Conservation (phyloP, 2,329 filamentous ascomycete species). For the Pseudogymnoascus sp. region DNA sequence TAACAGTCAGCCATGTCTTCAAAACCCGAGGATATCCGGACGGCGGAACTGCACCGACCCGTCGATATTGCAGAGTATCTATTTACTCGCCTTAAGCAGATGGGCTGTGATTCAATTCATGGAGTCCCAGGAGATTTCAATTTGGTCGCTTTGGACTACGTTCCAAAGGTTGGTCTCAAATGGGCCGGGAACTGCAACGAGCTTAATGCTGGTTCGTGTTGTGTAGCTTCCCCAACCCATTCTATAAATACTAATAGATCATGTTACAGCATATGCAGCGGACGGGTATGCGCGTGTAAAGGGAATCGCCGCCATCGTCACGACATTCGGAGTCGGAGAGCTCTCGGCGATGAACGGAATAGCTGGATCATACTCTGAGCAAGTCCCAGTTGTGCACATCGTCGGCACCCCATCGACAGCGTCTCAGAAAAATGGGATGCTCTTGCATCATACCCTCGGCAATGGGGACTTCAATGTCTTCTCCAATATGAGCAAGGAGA, state of each 20-base stretch:
- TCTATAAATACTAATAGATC: not conserved
- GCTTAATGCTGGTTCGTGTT: conserved; percentile 57
- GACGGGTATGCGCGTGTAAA: conserved; percentile 71
- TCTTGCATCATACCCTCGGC: conserved; percentile 62
- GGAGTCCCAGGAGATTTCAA: conserved; percentile 70
- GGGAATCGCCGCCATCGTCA: conserved; percentile 61
- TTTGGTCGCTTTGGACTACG: conserved; percentile 58
- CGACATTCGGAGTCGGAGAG: conserved; percentile 69
- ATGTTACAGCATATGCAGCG: conserved; percentile 57
- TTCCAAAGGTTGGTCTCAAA: conserved; percentile 48
- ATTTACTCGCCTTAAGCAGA: conserved; percentile 54
- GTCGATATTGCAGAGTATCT: conserved; percentile 60
- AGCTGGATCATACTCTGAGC: conserved; percentile 66
- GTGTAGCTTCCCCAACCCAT: not conserved
- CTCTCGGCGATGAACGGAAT: conserved; percentile 67
- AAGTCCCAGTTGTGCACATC: conserved; percentile 60
- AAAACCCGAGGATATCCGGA: conserved; percentile 35
- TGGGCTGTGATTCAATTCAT: conserved; percentile 58
- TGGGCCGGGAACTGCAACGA: conserved; percentile 68
- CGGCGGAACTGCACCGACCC: conserved; percentile 34
- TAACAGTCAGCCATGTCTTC: not conserved
- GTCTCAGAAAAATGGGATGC: conserved; percentile 38
- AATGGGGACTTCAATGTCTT: conserved; percentile 81
- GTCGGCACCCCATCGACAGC: conserved; percentile 45
- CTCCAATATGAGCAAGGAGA: conserved; percentile 63